phyloP scores from a whole-genome alignment of 257 asterid genomes.

The Ajuga chamaepitys region DNA sequence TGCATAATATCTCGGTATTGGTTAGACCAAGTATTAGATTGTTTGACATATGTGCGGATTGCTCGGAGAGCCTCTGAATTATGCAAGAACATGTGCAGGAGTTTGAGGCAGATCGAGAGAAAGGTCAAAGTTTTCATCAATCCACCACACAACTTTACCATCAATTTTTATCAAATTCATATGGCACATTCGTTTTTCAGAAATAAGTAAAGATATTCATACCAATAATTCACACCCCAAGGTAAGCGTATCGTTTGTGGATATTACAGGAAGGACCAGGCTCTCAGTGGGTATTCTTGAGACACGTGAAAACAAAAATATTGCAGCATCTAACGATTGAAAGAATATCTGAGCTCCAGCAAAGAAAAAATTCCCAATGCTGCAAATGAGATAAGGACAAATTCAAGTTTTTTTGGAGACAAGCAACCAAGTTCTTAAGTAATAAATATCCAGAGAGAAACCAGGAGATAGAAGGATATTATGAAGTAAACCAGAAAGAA shows the following conservation, averaged over 20 bases:
- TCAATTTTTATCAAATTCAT: not conserved
- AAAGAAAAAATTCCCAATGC: slow-evolving; percentile 95
- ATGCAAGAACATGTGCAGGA: too few relatives aligned
- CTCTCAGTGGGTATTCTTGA: slow-evolving; percentile 84
- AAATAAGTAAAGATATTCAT: slow-evolving; percentile 22
- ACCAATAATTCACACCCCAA: slow-evolving; percentile 94
- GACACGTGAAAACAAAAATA: slow-evolving; percentile 94
- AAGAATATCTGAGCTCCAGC: slow-evolving; percentile 97
- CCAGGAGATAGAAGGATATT: not conserved
- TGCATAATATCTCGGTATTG: too few relatives aligned
- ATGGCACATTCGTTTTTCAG: not conserved
- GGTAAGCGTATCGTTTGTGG: slow-evolving; percentile 95
- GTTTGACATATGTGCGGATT: too few relatives aligned
- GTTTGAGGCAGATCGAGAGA: too few relatives aligned
- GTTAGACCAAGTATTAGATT: too few relatives aligned
- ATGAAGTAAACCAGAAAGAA: not conserved
- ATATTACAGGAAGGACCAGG: slow-evolving; percentile 89
- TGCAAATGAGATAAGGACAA: slow-evolving; percentile 37
- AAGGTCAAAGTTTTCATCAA: too few relatives aligned
- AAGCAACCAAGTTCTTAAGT: not conserved
- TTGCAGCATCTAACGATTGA: slow-evolving; percentile 97
- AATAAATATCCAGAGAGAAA: not conserved
- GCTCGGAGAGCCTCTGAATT: too few relatives aligned
- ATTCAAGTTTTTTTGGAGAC: slow-evolving; percentile 5
- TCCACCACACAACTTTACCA: too few relatives aligned